Percentiles rank a stretch among this genome's conserved stretches.
Evolutionary conservation across 306 rosid genomes (phyloP).

Genomic region (Prunus dulcis): DNA sequence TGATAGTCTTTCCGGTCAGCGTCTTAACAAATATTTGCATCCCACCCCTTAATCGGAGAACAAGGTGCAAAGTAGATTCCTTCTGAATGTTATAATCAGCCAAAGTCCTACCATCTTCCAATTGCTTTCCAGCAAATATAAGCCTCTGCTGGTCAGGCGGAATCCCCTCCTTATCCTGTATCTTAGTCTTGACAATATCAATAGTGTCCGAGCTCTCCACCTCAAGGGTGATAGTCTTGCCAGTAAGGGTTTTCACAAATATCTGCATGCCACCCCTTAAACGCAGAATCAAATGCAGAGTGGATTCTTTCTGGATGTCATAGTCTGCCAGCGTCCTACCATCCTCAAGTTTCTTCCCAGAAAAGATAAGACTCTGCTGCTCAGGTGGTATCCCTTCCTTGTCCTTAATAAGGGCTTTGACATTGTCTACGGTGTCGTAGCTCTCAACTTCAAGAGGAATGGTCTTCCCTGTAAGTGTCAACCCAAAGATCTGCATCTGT

Average conservation of each 20-base stretch:
- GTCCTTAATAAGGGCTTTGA: not conserved
- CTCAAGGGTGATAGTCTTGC: not conserved
- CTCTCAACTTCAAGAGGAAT: not conserved
- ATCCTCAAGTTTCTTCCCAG: not conserved
- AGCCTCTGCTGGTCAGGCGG: too few species aligned
- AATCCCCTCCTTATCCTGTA: too few species aligned
- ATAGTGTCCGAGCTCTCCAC: not conserved
- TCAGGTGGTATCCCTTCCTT: not conserved
- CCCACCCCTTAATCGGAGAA: not conserved
- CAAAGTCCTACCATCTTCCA: not conserved
- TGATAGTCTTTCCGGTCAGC: not conserved
- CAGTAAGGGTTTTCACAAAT: not conserved
- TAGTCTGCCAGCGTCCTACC: not conserved
- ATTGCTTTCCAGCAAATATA: not conserved
- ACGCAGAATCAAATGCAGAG: not conserved
- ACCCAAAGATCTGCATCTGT: not conserved
- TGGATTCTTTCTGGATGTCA: not conserved
- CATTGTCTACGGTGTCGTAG: not conserved
- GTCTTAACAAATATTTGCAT: not conserved
- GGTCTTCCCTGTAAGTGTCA: not conserved
- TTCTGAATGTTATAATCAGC: not conserved
- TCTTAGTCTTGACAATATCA: not conserved
- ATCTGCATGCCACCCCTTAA: too few species aligned
- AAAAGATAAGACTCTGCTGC: not conserved
- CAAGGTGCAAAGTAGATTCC: conserved; percentile 1